Percentiles rank a stretch among this genome's conserved stretches.
Conservation (phyloP, 331 rosid genomes). For the Malus hybrid region DNA sequence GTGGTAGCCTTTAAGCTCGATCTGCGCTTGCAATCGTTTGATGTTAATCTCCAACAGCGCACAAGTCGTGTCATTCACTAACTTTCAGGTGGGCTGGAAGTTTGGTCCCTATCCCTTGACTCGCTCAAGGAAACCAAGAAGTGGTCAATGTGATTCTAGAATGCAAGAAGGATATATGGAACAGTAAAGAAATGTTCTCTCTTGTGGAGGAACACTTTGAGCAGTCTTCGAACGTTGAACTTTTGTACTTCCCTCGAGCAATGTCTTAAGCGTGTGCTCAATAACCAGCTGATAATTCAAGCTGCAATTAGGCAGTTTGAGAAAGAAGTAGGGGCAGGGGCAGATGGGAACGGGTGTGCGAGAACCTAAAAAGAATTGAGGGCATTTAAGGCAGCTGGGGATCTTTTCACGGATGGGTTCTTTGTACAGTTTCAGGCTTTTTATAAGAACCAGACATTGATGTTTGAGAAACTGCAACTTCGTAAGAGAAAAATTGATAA, state of each 20-base stretch:
- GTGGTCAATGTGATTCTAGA: conserved; percentile 54
- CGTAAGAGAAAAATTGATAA: conserved; percentile 66
- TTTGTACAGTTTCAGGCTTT: conserved; percentile 43
- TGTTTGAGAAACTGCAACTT: conserved; percentile 45
- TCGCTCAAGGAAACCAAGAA: conserved; percentile 68
- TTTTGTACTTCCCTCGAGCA: conserved; percentile 65
- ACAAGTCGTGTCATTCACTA: conserved; percentile 59
- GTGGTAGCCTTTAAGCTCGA: too few relatives aligned
- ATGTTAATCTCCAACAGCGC: conserved; percentile 14
- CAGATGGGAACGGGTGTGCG: neutral
- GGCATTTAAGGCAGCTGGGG: conserved; percentile 60
- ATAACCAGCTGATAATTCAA: conserved; percentile 49
- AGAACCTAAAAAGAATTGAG: conserved; percentile 61
- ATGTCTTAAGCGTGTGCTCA: conserved; percentile 49
- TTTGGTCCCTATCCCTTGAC: conserved; percentile 51
- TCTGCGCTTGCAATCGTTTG: too few relatives aligned
- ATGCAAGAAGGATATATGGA: conserved; percentile 60
- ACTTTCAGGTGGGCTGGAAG: conserved; percentile 49
- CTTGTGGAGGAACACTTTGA: conserved; percentile 66
- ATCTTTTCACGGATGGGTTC: conserved; percentile 59
- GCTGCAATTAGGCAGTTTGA: conserved; percentile 50
- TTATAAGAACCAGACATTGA: conserved; percentile 36
- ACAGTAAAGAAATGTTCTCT: conserved; percentile 44
- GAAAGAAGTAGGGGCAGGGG: conserved; percentile 28
- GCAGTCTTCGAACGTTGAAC: conserved; percentile 50